Evolutionary conservation across 208 protist genomes (phyloP).

Genomic region (Leishmania lainsoni): DNA sequence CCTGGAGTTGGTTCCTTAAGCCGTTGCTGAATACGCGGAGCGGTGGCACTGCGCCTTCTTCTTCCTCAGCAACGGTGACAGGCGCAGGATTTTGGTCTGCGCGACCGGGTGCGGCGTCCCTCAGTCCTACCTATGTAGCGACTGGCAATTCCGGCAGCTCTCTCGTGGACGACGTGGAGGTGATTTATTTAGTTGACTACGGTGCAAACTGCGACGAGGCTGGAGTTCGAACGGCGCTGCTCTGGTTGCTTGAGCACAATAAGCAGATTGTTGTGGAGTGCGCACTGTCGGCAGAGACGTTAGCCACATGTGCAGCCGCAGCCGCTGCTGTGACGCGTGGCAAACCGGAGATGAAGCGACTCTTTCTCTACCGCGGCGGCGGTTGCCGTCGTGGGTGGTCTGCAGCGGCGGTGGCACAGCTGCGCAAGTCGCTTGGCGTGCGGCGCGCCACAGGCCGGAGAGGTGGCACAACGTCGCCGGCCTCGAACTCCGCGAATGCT

Average conservation of each 20-base stretch:
- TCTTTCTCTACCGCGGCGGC: constrained; percentile 32
- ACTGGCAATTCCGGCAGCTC: neutral
- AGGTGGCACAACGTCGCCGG: neutral
- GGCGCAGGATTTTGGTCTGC: neutral
- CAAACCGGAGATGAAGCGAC: constrained; percentile 18
- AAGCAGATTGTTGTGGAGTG: constrained; percentile 37
- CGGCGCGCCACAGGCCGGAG: constrained; percentile 7
- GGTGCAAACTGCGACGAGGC: constrained; percentile 9
- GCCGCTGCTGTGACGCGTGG: constrained; percentile 14
- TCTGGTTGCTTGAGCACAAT: constrained; percentile 29
- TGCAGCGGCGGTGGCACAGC: constrained; percentile 21
- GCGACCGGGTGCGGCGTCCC: neutral
- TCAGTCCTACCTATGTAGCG: neutral
- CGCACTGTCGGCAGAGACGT: constrained; percentile 11
- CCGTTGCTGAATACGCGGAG: neutral
- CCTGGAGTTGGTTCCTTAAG: constrained; percentile 29
- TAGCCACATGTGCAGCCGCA: constrained; percentile 27
- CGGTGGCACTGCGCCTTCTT: neutral
- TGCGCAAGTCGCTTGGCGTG: constrained; percentile 24
- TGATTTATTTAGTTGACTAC: constrained; percentile 17
- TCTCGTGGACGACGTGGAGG: constrained; percentile 27
- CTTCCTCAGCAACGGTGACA: neutral
- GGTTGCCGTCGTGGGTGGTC: constrained; percentile 28
- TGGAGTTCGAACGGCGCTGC: constrained; percentile 10
- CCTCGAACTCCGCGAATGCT: neutral